These are phyloP conservation scores for Phyllosticta citrichinensis DNA, from an alignment of 2,329 filamentous ascomycete genomes.

Conservation along the genomic window DNA sequence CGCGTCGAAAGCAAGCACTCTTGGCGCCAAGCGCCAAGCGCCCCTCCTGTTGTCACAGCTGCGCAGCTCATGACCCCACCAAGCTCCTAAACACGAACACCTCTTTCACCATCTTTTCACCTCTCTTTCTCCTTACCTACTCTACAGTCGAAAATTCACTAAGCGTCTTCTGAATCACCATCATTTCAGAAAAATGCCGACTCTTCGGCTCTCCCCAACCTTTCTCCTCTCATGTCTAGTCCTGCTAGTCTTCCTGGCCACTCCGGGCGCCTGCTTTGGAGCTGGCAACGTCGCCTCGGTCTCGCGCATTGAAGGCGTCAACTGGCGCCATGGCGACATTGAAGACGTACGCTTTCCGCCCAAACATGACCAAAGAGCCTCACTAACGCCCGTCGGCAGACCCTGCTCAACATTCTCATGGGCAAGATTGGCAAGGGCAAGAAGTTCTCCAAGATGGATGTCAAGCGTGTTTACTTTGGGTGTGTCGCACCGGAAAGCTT, in stretches of 20 bases:
- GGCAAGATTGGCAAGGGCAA: slow-evolving; percentile 44
- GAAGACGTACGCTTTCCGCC: slow-evolving; percentile 52
- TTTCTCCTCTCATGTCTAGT: slow-evolving; percentile 32
- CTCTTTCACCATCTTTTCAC: neutral
- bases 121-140: neutral
- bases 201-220: slow-evolving; percentile 17
- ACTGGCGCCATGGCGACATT: slow-evolving; percentile 64
- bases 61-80: neutral
- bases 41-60: neutral
- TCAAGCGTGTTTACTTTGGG: slow-evolving; percentile 87
- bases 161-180: neutral
- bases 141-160: neutral
- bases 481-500: neutral
- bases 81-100: neutral
- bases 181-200: slow-evolving; percentile 4
- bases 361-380: neutral
- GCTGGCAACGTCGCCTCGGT: slow-evolving; percentile 80
- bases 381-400: slow-evolving; percentile 19
- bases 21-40: neutral
- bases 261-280: slow-evolving; percentile 67
- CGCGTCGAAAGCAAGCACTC: neutral
- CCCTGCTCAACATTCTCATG: slow-evolving; percentile 60
- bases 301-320: slow-evolving; percentile 72
- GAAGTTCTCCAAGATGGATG: slow-evolving; percentile 80
- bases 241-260: slow-evolving; percentile 52